Base-by-base conservation (phyloP, 2,329 filamentous ascomycete species). In the Microcyclosporella mali region DNA sequence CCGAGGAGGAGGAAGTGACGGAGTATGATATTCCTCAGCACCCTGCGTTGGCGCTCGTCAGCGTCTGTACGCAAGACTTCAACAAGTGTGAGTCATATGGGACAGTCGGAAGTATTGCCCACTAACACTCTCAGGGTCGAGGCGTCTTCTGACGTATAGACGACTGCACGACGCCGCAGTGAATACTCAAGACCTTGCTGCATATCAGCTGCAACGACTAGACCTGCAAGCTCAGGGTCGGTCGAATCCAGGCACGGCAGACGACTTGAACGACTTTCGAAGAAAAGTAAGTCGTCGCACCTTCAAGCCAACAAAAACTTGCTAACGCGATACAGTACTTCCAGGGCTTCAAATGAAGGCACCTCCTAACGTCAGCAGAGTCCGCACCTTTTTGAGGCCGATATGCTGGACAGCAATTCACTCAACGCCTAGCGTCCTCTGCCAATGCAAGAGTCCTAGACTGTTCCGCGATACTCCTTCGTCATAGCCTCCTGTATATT, bases 71-170 rank as follows among this genome's bases (percentile, higher is more conserved):
- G 6, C 92, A 98, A 62, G 73, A 77, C 0, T 98, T 98, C 62
- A 90, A 88, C 60, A 92, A 85, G 66, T 98, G 87, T 87, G 66
- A 65, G 71, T 56, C 28, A 14, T n/a, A 4, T 9, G 40, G 11
- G 2, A 19, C 27, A 28, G 17, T 35, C n/a, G 10, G 29, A 32
- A 11, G 15, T n/a, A 6, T 35, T 25, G 37, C 29, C 36, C 6
- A 38, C 34, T 29, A 27, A 28, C 12, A 25, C 9, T 10, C 6
- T 17, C 36, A 88, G 85, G 89, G 92, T 92, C 88, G 15, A 78
- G 92, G 46, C 78, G 88, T 52, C 72, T 98, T 28, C 84, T 97
- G 40, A 94, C 88, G 0, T 97, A 97, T 64, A 75, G 80, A 33
- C 78, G 88, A 40, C 69, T 85, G 15, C 73, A 77, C 1, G 81